Evolutionary conservation across 176 grass and related monocot species (phyloP).

Genomic region (Aegilops longissima): DNA sequence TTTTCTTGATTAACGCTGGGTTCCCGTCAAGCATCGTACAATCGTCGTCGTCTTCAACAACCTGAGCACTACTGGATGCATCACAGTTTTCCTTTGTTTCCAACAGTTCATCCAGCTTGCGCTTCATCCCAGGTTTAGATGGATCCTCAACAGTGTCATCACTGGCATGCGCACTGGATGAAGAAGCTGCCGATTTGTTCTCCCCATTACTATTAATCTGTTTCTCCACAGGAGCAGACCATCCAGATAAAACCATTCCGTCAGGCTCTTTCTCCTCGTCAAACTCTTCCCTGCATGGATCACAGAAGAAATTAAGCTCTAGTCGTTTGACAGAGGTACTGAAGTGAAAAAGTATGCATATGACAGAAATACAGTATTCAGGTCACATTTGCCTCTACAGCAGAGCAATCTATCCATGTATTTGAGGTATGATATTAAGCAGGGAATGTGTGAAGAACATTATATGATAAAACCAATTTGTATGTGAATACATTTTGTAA

Average conservation of each 20-base stretch:
- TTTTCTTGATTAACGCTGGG: constrained; percentile 63
- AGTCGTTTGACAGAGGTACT: not conserved
- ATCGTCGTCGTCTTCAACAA: constrained; percentile 68
- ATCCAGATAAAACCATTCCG: constrained; percentile 83
- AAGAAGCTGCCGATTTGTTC: constrained; percentile 37
- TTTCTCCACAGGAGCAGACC: constrained; percentile 59
- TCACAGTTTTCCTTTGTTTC: constrained; percentile 46
- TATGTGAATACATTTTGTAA: not conserved
- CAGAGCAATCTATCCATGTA: not conserved
- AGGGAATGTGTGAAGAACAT: not conserved
- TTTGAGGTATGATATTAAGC: not conserved
- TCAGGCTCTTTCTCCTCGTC: constrained; percentile 89
- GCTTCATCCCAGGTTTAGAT: constrained; percentile 61
- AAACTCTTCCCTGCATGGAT: constrained; percentile 83
- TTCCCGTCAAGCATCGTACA: constrained; percentile 45
- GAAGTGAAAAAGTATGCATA: not conserved
- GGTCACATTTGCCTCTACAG: not conserved
- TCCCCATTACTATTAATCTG: constrained; percentile 59
- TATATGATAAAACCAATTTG: not conserved
- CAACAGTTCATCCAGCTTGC: constrained; percentile 69
- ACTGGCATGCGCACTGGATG: constrained; percentile 21
- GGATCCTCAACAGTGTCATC: constrained; percentile 14
- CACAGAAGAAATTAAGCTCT: constrained; percentile 24
- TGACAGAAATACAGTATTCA: not conserved
- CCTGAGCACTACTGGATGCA: constrained; percentile 42